A percentile compares a stretch with the other conserved stretches of the same genome.
Evolutionary conservation across 1,139 yeast genomes (phyloP).

Genomic region (Kurtzmaniella quercitrusa): DNA sequence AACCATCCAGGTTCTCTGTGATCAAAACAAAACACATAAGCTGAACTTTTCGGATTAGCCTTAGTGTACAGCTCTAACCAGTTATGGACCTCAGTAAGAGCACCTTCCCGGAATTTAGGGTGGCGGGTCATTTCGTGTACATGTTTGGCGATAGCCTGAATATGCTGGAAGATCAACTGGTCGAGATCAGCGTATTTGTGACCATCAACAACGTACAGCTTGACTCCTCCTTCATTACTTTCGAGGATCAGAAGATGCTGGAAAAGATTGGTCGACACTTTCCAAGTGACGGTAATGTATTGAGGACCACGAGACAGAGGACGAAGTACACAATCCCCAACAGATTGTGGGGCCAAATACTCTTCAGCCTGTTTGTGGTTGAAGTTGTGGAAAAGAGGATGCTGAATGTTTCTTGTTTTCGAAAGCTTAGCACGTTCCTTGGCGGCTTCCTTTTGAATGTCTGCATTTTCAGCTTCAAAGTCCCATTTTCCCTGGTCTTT

Average conservation of each 20-base stretch:
- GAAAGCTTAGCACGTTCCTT: conserved; percentile 55
- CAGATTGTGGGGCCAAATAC: conserved; percentile 78
- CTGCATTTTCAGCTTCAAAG: conserved; percentile 67
- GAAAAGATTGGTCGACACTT: conserved; percentile 83
- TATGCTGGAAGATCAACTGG: conserved; percentile 85
- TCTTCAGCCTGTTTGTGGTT: conserved; percentile 89
- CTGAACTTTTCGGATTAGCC: conserved; percentile 88
- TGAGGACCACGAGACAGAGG: conserved; percentile 90
- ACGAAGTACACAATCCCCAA: conserved; percentile 91
- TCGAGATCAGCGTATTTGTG: conserved; percentile 81
- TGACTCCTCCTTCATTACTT: conserved; percentile 55
- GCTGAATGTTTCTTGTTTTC: conserved; percentile 74
- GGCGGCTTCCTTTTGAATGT: conserved; percentile 53
- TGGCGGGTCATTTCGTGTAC: conserved; percentile 81
- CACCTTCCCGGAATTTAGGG: conserved; percentile 86
- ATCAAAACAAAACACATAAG: conserved; percentile 88
- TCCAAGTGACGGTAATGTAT: conserved; percentile 93
- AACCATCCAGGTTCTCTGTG: conserved; percentile 93
- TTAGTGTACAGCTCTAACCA: conserved; percentile 88
- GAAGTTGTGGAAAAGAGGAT: conserved; percentile 84
- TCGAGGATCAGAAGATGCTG: conserved; percentile 90
- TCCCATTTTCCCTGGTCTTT: conserved; percentile 79
- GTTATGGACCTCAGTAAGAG: conserved; percentile 73
- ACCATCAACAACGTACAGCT: conserved; percentile 63
- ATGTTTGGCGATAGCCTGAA: conserved; percentile 79